Evolutionary conservation across 2,329 filamentous ascomycete species (phyloP).

Genomic region (Dryadomyces sulphureus): DNA sequence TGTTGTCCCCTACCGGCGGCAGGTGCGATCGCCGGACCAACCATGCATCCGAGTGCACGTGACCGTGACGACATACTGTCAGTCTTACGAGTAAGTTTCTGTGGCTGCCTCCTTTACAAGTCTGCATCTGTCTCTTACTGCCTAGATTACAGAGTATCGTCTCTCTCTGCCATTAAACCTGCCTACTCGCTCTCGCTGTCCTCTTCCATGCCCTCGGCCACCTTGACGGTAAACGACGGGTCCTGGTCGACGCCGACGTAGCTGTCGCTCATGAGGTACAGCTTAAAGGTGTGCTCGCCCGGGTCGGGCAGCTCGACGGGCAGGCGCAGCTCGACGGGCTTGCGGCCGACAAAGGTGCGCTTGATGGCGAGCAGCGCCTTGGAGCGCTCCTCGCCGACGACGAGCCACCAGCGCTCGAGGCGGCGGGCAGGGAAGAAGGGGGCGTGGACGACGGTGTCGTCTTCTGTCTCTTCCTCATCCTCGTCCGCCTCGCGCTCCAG

Average conservation of each 20-base stretch:
- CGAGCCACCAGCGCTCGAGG: constrained; percentile 97
- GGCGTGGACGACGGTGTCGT: constrained; percentile 81
- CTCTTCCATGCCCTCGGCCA: constrained; percentile 88
- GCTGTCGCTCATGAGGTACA: constrained; percentile 93
- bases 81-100: background rate
- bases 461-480: constrained; percentile 45
- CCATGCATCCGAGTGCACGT: background rate
- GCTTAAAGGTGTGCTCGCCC: constrained; percentile 74
- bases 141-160: background rate
- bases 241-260: constrained; percentile 97
- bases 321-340: constrained; percentile 56
- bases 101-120: background rate
- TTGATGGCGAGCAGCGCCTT: constrained; percentile 87
- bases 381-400: constrained; percentile 83
- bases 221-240: constrained; percentile 70
- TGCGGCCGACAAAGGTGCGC: constrained; percentile 71
- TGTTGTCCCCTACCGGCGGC: background rate
- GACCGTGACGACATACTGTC: background rate
- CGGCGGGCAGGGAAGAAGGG: constrained; percentile 89
- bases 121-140: background rate
- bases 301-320: constrained; percentile 73
- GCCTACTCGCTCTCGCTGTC: constrained; percentile 36
- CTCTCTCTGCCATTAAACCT: background rate
- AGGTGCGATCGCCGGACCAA: background rate
- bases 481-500: constrained; percentile 72